Percentiles rank a stretch among this genome's conserved stretches.
phyloP scores from a whole-genome alignment of 2,329 filamentous ascomycete genomes.

The Xylaria sp. region DNA sequence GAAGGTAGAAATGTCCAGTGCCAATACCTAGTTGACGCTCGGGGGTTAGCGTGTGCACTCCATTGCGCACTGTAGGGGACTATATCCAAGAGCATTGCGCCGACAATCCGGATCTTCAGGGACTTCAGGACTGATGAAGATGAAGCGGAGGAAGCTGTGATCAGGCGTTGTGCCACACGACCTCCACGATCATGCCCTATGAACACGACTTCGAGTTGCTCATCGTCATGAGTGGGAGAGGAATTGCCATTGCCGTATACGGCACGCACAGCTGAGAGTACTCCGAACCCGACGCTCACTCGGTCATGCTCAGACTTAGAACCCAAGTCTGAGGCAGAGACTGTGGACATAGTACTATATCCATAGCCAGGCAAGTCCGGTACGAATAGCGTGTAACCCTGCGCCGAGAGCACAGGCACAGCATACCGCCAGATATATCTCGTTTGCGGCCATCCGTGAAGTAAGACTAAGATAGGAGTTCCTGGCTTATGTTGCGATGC shows the following conservation, averaged over 20 bases:
- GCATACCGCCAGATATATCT: conserved; percentile 37
- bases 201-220: conserved; percentile 28
- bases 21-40: conserved; percentile 31
- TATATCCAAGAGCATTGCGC: conserved; percentile 34
- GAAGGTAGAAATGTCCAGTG: conserved; percentile 36
- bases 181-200: conserved; percentile 34
- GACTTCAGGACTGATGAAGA: conserved; percentile 7
- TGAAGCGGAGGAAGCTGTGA: conserved; percentile 25
- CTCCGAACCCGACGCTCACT: conserved; percentile 25
- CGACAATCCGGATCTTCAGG: conserved; percentile 28
- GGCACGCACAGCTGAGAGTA: conserved; percentile 32
- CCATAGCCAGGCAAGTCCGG: conserved; percentile 37
- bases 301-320: conserved; percentile 30
- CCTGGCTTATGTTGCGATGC: conserved; percentile 23
- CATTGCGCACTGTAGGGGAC: conserved; percentile 35
- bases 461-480: conserved; percentile 34
- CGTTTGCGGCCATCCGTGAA: conserved; percentile 38
- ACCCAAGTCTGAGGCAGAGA: conserved; percentile 4
- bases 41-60: conserved; percentile 32
- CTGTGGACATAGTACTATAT: conserved; percentile 28
- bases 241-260: conserved; percentile 15
- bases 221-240: background rate
- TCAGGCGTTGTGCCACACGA: conserved; percentile 28
- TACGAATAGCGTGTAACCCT: conserved; percentile 32
- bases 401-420: conserved; percentile 27